Percentiles rank a stretch among this genome's conserved stretches.
Evolutionary conservation across 2,329 filamentous ascomycete species (phyloP).

Genomic region (Hirsutella minnesotensis): DNA sequence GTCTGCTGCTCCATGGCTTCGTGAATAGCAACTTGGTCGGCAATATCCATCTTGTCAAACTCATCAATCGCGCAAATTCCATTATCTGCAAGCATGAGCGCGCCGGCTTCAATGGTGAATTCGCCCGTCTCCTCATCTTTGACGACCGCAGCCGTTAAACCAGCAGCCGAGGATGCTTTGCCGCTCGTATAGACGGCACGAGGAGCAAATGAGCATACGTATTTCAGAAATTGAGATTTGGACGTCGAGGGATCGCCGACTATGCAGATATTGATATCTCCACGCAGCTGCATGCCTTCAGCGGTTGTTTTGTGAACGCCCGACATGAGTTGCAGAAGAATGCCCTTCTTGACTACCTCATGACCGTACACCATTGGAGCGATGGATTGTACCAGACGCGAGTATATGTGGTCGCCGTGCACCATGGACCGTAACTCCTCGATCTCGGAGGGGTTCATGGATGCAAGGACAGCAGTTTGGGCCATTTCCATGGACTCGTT

Average conservation of each 20-base stretch:
- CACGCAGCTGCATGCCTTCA: slow-evolving; percentile 90
- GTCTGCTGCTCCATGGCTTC: slow-evolving; percentile 99
- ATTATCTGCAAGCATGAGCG: slow-evolving; percentile 93
- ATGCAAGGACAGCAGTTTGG: slow-evolving; percentile 76
- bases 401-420: slow-evolving; percentile 90
- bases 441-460: slow-evolving; percentile 77
- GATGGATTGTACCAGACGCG: slow-evolving; percentile 81
- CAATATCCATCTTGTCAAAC: slow-evolving; percentile 99
- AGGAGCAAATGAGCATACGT: slow-evolving; percentile 92
- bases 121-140: slow-evolving; percentile 98
- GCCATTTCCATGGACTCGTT: slow-evolving; percentile 69
- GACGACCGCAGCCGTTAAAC: slow-evolving; percentile 91
- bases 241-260: slow-evolving; percentile 95
- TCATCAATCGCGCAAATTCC: slow-evolving; percentile 98
- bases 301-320: slow-evolving; percentile 85
- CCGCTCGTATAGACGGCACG: slow-evolving; percentile 95
- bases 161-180: slow-evolving; percentile 92
- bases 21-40: slow-evolving; percentile 95
- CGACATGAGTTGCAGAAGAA: slow-evolving; percentile 89
- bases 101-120: slow-evolving; percentile 96
- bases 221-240: slow-evolving; percentile 97
- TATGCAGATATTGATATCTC: slow-evolving; percentile 97
- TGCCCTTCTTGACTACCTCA: slow-evolving; percentile 92
- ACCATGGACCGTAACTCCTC: slow-evolving; percentile 88
- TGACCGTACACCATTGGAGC: slow-evolving; percentile 97